Conservation (phyloP, 345 rosid genomes). For the Pistacia integerrima region DNA sequence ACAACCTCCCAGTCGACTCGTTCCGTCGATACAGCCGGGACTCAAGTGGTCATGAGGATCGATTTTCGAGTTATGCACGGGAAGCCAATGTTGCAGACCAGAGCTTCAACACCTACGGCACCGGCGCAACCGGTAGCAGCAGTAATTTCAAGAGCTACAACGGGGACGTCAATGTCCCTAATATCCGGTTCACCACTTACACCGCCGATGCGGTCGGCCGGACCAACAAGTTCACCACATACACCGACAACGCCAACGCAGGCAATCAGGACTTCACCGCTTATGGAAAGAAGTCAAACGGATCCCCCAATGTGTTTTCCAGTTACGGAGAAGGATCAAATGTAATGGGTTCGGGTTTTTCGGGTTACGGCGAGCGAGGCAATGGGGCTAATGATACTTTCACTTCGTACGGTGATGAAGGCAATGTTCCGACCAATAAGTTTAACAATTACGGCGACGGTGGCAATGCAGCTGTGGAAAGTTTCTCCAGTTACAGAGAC, state of each 20-base stretch:
- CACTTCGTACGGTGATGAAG: slow-evolving; percentile 63
- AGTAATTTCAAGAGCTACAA: slow-evolving; percentile 66
- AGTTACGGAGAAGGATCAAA: slow-evolving; percentile 60
- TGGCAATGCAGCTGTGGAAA: slow-evolving; percentile 47
- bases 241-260: slow-evolving; percentile 54
- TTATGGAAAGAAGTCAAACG: slow-evolving; percentile 75
- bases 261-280: slow-evolving; percentile 60
- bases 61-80: slow-evolving; percentile 43
- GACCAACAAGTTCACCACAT: slow-evolving; percentile 51
- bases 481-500: slow-evolving; percentile 61
- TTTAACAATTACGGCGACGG: slow-evolving; percentile 61
- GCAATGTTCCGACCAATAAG: slow-evolving; percentile 62
- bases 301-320: slow-evolving; percentile 51
- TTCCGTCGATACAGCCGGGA: slow-evolving; percentile 65
- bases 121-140: slow-evolving; percentile 57
- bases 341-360: slow-evolving; percentile 66
- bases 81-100: slow-evolving; percentile 62
- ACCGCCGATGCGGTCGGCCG: slow-evolving; percentile 52
- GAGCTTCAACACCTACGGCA: slow-evolving; percentile 75
- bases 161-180: slow-evolving; percentile 54
- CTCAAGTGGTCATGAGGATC: slow-evolving; percentile 41
- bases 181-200: slow-evolving; percentile 60
- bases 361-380: slow-evolving; percentile 59
- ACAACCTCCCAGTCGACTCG: slow-evolving; percentile 40
- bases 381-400: slow-evolving; percentile 64